A percentile compares a stretch with the other conserved stretches of the same genome.
These are phyloP conservation scores for Apiosordaria backusii DNA, from an alignment of 495 filamentous ascomycete species.

Conservation along the genomic window DNA sequence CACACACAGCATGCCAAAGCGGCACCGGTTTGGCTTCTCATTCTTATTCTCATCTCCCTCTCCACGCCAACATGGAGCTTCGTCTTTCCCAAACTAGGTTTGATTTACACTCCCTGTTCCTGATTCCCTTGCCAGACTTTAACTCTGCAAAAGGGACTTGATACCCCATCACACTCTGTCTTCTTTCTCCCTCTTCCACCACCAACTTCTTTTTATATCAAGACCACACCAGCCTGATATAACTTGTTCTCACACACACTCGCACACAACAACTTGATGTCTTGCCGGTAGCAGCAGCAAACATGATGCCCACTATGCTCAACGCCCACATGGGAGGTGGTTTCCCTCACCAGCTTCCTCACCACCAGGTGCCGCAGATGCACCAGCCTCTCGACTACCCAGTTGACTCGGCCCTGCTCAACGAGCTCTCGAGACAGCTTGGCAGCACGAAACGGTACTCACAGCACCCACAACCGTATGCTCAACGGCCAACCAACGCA, in stretches of 20 bases:
- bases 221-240: constrained; percentile 11
- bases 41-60: constrained; percentile 26
- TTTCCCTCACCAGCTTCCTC: constrained; percentile 17
- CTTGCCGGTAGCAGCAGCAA: constrained; percentile 15
- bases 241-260: constrained; percentile 4
- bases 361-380: constrained; percentile 6
- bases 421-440: constrained; percentile 40
- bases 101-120: constrained; percentile 19
- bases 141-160: not conserved
- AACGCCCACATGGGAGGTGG: constrained; percentile 28
- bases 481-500: constrained; percentile 31
- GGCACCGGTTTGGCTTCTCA: constrained; percentile 24
- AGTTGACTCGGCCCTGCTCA: constrained; percentile 32
- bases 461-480: constrained; percentile 39
- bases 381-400: constrained; percentile 23
- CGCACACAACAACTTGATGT: constrained; percentile 13
- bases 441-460: constrained; percentile 41
- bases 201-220: constrained; percentile 5
- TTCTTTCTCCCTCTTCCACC: not conserved
- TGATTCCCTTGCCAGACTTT: constrained; percentile 6
- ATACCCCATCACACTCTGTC: not conserved
- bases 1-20: constrained; percentile 34
- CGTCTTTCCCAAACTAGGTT: constrained; percentile 27
- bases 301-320: constrained; percentile 32
- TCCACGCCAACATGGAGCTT: constrained; percentile 26